These are phyloP conservation scores for Solanum pimpinellifolium DNA, from an alignment of 257 asterid genomes.

Conservation along the genomic window DNA sequence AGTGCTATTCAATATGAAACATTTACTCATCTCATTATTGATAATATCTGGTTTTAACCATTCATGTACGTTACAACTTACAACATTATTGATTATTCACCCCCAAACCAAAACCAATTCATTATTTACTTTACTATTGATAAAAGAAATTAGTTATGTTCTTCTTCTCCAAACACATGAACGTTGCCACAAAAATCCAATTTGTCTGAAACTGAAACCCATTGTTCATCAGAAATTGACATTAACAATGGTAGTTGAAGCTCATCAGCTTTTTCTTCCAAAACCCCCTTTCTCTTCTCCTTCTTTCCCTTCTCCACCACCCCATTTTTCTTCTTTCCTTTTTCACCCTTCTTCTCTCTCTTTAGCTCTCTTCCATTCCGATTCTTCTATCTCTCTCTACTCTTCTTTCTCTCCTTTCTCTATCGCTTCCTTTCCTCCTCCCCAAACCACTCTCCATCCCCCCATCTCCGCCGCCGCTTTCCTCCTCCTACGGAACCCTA, in stretches of 20 bases:
- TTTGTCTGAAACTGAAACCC: background rate
- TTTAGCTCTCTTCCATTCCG: slow-evolving; percentile 62
- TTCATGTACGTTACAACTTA: background rate
- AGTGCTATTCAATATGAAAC: background rate
- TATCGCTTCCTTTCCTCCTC: slow-evolving; percentile 18
- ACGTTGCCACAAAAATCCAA: background rate
- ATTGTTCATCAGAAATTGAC: background rate
- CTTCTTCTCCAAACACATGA: background rate
- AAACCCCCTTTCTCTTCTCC: slow-evolving; percentile 13
- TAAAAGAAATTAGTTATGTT: background rate
- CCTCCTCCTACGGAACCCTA: slow-evolving; percentile 39
- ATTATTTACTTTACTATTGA: background rate
- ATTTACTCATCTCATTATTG: background rate
- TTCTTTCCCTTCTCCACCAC: slow-evolving; percentile 22
- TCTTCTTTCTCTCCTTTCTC: slow-evolving; percentile 24
- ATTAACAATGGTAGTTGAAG: slow-evolving; percentile 21
- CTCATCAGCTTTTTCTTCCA: slow-evolving; percentile 48
- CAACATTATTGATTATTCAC: background rate
- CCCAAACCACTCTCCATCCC: slow-evolving; percentile 15
- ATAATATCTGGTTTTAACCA: background rate
- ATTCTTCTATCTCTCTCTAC: slow-evolving; percentile 65
- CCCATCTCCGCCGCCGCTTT: slow-evolving; percentile 30
- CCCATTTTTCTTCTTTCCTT: slow-evolving; percentile 37
- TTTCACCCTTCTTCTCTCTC: slow-evolving; percentile 40
- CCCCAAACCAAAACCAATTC: background rate